Base-by-base conservation (phyloP, 2,329 filamentous ascomycete species). In the Tympanopsis confertula region DNA sequence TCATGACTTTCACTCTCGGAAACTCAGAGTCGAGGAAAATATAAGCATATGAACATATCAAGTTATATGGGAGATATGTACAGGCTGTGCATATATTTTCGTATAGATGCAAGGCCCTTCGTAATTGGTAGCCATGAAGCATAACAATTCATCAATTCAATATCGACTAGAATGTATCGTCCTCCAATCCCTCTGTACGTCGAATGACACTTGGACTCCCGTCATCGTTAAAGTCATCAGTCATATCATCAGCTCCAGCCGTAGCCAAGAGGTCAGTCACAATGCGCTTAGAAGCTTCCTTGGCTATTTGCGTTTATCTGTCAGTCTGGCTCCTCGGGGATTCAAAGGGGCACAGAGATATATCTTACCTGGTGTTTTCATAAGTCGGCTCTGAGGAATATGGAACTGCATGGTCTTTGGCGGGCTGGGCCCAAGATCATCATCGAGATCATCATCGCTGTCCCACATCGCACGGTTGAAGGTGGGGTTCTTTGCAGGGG, bases 281-380 rank as follows among this genome's bases (percentile, higher is more conserved):
- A 14, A 68, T 68, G 3, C 62, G 59, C 39, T 61, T 65, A 2
- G 62, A 65, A 7, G 65, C 65, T 54, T 68, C 65, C 40, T 61
- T 64, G 17, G 65, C 65, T 66, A 44, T 42, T n/a, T 4, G n/a
- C 26, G 4, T 32, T 29, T 13, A 35, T 15, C 10, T 26, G 5
- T 13, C 30, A 18, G 17, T 24, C 4, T 20, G 1, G 29, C 17
- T 19, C n/a, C 5, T 18, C 22, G 5, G 35, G 13, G n/a, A 12
- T 35, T 12, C 32, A 15, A 13, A 4, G 26, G 12, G 26, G 3
- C 19, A 30, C 30, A 13, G 13, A 19, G 15, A 19, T 3, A 18
- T 14, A 35, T 48, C 57, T 38, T 49, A 66, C 63, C 63, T 39
- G 65, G 65, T 13, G 65, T 68, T 43, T 64, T 62, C 51, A 68